Base-by-base conservation (phyloP, 805 yeast species). In the Ogataea nitratoaversa region DNA sequence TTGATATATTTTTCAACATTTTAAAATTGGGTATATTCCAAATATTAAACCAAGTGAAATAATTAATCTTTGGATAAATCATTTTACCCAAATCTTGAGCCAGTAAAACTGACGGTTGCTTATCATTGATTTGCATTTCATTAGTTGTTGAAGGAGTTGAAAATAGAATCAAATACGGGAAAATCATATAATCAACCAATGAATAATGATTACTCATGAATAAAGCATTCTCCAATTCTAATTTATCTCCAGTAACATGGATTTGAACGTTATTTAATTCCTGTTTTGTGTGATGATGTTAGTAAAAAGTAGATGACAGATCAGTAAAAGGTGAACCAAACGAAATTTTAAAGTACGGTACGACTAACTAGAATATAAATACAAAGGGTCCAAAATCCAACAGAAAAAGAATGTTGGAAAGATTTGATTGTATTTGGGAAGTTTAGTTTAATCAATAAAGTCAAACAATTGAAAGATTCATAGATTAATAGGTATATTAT, bases 1-100 rank as follows among this genome's bases (percentile, higher is more conserved):
- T 68, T 8, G 75, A 50, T 25, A 81, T 65, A 40, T 73, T 71
- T 37, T 67, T 56, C 11, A 79, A 46, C 3, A 78, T 57, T 24
- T 65, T 60, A 0, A 78, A 27, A 2, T 73, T 71, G 0, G 95
- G 95, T 0, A 82, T 65, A 18, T 68, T 61, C 78, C 87, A 76
- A 2, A 84, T 51, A 5, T 66, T 56, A 37, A 79, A 82, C 95
- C 95, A 87, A 1, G 82, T 70, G 51, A 84, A 76, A 57, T 80
- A 84, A 37, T 69, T 73, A n/a, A 79, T 57, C 24, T 62, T 57
- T 1, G 82, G 82, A 12, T 48, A 50, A 24, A 49, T 50, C 36
- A 64, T 43, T 1, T 57, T 45, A 2, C 60, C 46, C n/a, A 52
- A 37, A 34, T 57, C 52, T 46, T 50, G 49, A 24, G 57, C 60